Conservation (phyloP, 2,329 filamentous ascomycete genomes). For the Chalara sp. region DNA sequence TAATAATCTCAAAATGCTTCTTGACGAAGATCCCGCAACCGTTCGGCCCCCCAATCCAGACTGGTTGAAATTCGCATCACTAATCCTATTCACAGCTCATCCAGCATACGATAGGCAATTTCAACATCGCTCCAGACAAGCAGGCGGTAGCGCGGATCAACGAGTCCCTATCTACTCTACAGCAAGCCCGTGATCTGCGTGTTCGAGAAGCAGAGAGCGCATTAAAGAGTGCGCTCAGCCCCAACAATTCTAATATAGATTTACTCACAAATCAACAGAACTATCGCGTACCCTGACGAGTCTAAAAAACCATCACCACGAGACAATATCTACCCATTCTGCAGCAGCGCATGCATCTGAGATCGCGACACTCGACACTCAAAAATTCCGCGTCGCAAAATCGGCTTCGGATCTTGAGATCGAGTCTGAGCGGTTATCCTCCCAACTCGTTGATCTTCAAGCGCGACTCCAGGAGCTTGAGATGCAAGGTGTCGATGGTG, state of each 20-base stretch:
- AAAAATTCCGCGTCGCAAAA: conserved; percentile 94
- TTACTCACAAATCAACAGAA: conserved; percentile 28
- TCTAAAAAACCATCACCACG: conserved; percentile 67
- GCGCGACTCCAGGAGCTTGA: conserved; percentile 77
- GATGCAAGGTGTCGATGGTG: conserved; percentile 77
- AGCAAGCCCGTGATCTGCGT: conserved; percentile 74
- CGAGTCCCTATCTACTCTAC: conserved; percentile 76
- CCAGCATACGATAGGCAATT: conserved; percentile 84
- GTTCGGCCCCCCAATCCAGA: conserved; percentile 41
- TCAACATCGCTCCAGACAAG: conserved; percentile 89
- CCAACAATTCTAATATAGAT: conserved; percentile 6
- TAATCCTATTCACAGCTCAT: conserved; percentile 58
- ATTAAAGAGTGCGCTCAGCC: conserved; percentile 46
- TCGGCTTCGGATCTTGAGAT: conserved; percentile 82
- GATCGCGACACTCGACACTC: conserved; percentile 82
- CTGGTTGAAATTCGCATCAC: neutral
- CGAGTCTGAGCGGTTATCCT: conserved; percentile 85
- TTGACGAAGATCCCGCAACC: conserved; percentile 86
- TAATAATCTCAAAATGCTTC: conserved; percentile 56
- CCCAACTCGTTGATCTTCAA: conserved; percentile 68
- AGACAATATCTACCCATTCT: conserved; percentile 69
- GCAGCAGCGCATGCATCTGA: conserved; percentile 73
- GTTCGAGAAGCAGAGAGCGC: conserved; percentile 62
- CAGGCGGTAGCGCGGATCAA: conserved; percentile 74
- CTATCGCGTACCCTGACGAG: conserved; percentile 71